Evolutionary conservation across 495 filamentous ascomycete genomes (phyloP).

Genomic region (Elasticomyces elasticus): DNA sequence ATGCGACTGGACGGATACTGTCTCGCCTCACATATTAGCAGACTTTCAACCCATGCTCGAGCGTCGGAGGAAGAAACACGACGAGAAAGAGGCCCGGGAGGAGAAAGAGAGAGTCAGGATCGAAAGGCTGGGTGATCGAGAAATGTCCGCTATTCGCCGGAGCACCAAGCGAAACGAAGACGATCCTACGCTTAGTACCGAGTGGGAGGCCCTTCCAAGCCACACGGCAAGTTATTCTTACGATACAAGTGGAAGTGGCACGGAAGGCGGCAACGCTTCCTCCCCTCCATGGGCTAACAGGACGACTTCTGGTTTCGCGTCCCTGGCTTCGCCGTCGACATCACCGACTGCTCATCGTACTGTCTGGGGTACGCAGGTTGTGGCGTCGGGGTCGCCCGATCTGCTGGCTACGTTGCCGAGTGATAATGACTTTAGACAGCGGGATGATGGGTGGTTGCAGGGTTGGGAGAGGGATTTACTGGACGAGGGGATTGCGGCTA

Average conservation of each 20-base stretch:
- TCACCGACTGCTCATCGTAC: constrained; percentile 67
- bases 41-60: constrained; percentile 69
- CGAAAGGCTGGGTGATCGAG: constrained; percentile 64
- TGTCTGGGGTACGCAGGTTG: constrained; percentile 73
- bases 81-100: constrained; percentile 79
- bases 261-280: constrained; percentile 27
- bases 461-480: constrained; percentile 62
- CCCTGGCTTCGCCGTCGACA: constrained; percentile 62
- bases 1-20: constrained; percentile 93
- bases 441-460: constrained; percentile 72
- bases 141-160: constrained; percentile 29
- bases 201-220: constrained; percentile 54
- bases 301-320: constrained; percentile 43
- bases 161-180: constrained; percentile 23
- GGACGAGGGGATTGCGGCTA: constrained; percentile 37
- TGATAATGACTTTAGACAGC: constrained; percentile 24
- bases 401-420: constrained; percentile 25
- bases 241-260: constrained; percentile 28
- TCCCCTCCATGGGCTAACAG: constrained; percentile 49
- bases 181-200: constrained; percentile 27
- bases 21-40: constrained; percentile 62
- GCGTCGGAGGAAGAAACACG: constrained; percentile 63
- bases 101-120: constrained; percentile 84
- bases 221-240: neutral
- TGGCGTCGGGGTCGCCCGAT: constrained; percentile 44